Evolutionary conservation across 257 asterid species (phyloP), one percentile per base, ranked within the genome.

Genomic region (Solanum chilense): DNA sequence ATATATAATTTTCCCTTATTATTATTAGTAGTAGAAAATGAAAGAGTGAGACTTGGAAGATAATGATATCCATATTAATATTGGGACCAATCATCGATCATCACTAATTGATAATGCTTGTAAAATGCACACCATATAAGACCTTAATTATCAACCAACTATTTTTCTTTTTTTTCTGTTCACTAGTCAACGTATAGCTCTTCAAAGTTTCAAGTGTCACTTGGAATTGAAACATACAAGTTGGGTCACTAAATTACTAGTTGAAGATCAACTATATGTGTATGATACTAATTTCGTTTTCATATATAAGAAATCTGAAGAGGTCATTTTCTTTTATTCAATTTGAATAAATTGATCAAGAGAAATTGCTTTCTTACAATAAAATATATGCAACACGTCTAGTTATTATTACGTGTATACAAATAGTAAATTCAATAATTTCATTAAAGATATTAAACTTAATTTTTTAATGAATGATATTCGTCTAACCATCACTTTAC

Each of bases 291-390:
- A 1, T 23, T 52, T 62, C 15, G 0, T 10, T 10, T 62, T 62
- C 8, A 62, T 62, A 23, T 9, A 23, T 2, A 62, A 62, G 31
- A 62, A 1, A 62, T 10, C 31, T 23, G 15, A n/a, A 62, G 10
- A 10, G 0, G 1, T 10, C 1, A n/a, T n/a, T 62, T 62, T 62
- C 7, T 62, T 62, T 0, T 10, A 62, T 11, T 62, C 2, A 10
- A 10, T 60, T 60, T 23, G 1, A 10, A 52, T 16, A 6, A 62
- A 62, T 0, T 62, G 8, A 12, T 9, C 1, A 62, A n/a, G 1
- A 62, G 0, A 62, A 10, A 2, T 10, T 62, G 1, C 3, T 62
- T 62, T 21, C 7, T 62, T 1, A 0, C 2, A 2, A 62, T 4
- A 11, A 62, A 23, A 11, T 2, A 2, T 2, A 62, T 60, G 35